Percentiles rank a stretch among this genome's conserved stretches.
Conservation (phyloP, 257 asterid genomes). For the Verbena officinalis region DNA sequence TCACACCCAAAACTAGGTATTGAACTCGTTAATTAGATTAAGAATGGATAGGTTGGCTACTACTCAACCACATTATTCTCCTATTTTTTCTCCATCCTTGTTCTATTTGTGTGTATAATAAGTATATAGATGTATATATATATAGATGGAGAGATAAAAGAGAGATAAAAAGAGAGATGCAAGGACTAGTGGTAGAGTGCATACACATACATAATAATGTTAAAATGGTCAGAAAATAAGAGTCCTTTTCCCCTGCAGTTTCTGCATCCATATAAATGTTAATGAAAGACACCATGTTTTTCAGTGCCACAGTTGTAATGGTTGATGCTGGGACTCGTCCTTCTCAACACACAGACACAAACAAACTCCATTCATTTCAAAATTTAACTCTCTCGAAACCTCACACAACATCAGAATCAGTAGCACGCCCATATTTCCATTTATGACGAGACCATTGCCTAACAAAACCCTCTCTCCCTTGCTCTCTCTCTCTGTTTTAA, state of each 20-base stretch:
- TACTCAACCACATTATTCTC: no score
- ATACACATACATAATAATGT: conserved; percentile 20
- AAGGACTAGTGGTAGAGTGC: not conserved
- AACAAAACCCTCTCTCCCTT: conserved; percentile 7
- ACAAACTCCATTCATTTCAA: conserved; percentile 50
- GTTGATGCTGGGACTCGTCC: conserved; percentile 62
- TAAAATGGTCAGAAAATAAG: conserved; percentile 39
- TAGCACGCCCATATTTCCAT: conserved; percentile 45
- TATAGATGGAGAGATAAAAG: not conserved
- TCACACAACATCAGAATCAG: conserved; percentile 43
- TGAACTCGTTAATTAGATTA: no score
- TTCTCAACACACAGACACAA: conserved; percentile 65
- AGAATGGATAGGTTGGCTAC: no score
- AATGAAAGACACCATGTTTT: conserved; percentile 70
- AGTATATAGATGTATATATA: not conserved
- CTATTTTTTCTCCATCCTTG: no score
- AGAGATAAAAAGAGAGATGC: no score
- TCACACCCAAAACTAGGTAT: no score
- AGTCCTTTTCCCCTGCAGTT: conserved; percentile 48
- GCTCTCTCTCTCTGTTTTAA: not conserved
- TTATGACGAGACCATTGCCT: conserved; percentile 40
- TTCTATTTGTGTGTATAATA: no score
- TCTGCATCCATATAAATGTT: conserved; percentile 58
- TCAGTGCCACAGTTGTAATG: conserved; percentile 91
- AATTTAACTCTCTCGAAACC: not conserved